Conservation (phyloP, 2,329 filamentous ascomycete species). For the Aspergillus texensis region DNA sequence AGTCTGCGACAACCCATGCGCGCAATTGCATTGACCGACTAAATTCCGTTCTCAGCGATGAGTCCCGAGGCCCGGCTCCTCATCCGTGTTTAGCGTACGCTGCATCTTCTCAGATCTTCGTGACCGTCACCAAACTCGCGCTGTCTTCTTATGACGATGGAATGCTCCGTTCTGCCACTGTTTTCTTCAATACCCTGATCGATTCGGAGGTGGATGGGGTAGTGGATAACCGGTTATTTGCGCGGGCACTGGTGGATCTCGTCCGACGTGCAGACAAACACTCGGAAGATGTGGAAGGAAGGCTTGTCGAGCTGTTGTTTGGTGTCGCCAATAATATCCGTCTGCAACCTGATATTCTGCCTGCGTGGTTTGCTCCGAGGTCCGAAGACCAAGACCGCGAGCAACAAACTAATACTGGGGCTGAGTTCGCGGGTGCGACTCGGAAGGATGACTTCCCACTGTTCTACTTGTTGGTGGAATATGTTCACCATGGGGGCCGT, state of each 20-base stretch:
- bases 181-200: conserved; percentile 87
- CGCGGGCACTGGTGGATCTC: conserved; percentile 82
- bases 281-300: conserved; percentile 78
- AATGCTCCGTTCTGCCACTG: conserved; percentile 80
- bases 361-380: conserved; percentile 83
- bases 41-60: conserved; percentile 76
- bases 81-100: conserved; percentile 91
- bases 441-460: conserved; percentile 92
- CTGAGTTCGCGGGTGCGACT: conserved; percentile 79
- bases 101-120: conserved; percentile 83
- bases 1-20: conserved; percentile 53
- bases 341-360: conserved; percentile 80
- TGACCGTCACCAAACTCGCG: conserved; percentile 85
- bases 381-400: conserved; percentile 42
- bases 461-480: conserved; percentile 94
- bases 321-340: conserved; percentile 96
- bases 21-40: conserved; percentile 59
- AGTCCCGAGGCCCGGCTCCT: conserved; percentile 82
- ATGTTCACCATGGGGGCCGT: conserved; percentile 92
- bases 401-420: conserved; percentile 52
- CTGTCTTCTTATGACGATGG: conserved; percentile 81
- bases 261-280: conserved; percentile 70
- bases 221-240: conserved; percentile 82
- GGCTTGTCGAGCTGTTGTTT: conserved; percentile 90
- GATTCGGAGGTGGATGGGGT: conserved; percentile 97